These are phyloP conservation scores for Ceratocystis harringtonii DNA, from an alignment of 2,329 filamentous ascomycete species.

Conservation along the genomic window DNA sequence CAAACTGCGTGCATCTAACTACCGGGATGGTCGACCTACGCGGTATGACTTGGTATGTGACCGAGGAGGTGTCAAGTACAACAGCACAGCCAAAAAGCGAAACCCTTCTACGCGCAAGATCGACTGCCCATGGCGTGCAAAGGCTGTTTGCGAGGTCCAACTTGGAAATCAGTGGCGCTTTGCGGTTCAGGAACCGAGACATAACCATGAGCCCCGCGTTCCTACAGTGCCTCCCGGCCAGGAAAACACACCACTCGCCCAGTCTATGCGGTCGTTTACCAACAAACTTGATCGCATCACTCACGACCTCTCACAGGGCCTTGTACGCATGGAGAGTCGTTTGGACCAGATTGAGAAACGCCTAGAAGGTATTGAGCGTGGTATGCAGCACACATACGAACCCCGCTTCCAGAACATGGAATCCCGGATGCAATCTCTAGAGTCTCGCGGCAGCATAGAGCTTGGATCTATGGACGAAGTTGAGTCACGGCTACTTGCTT, in stretches of 20 bases:
- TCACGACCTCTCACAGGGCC: slow-evolving; percentile 40
- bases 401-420: slow-evolving; percentile 33
- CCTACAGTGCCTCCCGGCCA: slow-evolving; percentile 39
- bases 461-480: slow-evolving; percentile 32
- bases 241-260: slow-evolving; percentile 42
- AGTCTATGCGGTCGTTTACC: slow-evolving; percentile 41
- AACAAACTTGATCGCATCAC: slow-evolving; percentile 45
- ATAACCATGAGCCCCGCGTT: slow-evolving; percentile 46
- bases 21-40: slow-evolving; percentile 46
- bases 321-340: slow-evolving; percentile 35
- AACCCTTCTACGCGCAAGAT: slow-evolving; percentile 50
- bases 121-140: slow-evolving; percentile 47
- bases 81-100: slow-evolving; percentile 49
- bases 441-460: slow-evolving; percentile 22
- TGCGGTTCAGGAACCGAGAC: slow-evolving; percentile 42
- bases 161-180: slow-evolving; percentile 51
- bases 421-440: slow-evolving; percentile 29
- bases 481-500: slow-evolving; percentile 29
- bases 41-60: slow-evolving; percentile 49
- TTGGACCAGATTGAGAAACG: slow-evolving; percentile 40
- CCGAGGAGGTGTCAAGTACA: slow-evolving; percentile 49
- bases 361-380: slow-evolving; percentile 38
- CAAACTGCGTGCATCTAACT: slow-evolving; percentile 48
- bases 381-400: slow-evolving; percentile 27
- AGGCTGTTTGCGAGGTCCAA: slow-evolving; percentile 49